Evolutionary conservation across 331 rosid genomes (phyloP).

Genomic region (Malus hybrid): DNA sequence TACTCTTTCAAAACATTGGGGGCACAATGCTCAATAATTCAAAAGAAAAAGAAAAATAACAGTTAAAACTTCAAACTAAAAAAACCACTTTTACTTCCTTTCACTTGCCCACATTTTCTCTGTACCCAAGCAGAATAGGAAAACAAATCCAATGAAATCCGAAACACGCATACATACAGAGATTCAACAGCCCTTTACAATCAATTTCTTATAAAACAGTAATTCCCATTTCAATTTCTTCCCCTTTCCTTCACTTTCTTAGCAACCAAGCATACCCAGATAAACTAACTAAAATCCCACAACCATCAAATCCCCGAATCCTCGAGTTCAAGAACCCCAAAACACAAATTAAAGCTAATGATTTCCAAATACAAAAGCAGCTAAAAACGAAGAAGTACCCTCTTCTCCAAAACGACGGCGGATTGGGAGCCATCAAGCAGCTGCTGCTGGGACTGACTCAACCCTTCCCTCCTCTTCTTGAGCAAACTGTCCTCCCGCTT

Average conservation of each 20-base stretch:
- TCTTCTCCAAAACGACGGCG: slow-evolving; percentile 26
- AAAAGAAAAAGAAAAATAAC: not conserved
- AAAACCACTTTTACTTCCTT: not conserved
- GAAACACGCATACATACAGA: not conserved
- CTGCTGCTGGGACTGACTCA: slow-evolving; percentile 37
- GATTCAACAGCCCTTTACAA: not conserved
- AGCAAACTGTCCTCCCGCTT: slow-evolving; percentile 53
- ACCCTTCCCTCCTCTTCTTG: slow-evolving; percentile 58
- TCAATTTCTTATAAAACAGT: not conserved
- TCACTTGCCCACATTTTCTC: not conserved
- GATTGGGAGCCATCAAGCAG: slow-evolving; percentile 32
- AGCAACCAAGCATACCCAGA: not conserved
- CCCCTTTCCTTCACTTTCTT: not conserved
- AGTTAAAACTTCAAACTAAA: no score
- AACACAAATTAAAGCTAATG: not conserved
- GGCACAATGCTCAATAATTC: not conserved
- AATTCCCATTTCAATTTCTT: not conserved
- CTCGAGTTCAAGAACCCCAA: not conserved
- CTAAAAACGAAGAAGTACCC: slow-evolving; percentile 13
- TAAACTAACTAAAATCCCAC: not conserved
- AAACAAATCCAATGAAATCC: not conserved
- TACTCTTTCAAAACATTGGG: not conserved
- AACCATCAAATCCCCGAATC: not conserved
- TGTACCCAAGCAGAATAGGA: not conserved
- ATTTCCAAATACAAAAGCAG: not conserved